Evolutionary conservation across 2,329 filamentous ascomycete genomes (phyloP).

Genomic region (Chaetomium globosum): DNA sequence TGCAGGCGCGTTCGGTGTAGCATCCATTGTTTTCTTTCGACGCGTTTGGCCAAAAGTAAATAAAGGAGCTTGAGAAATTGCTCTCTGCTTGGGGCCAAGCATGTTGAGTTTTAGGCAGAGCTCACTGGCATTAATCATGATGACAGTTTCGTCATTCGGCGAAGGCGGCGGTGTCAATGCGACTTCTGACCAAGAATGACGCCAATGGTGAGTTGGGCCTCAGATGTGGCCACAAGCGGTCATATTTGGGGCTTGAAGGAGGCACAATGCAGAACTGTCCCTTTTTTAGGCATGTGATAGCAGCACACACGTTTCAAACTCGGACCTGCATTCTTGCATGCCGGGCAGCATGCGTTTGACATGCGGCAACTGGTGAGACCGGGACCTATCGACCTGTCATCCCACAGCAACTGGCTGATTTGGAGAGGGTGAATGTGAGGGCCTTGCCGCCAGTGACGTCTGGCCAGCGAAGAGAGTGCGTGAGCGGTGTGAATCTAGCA

Average conservation of each 20-base stretch:
- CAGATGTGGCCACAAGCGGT: background rate
- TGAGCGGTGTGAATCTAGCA: conserved; percentile 29
- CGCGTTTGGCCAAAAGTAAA: conserved; percentile 29
- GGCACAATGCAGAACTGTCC: conserved; percentile 19
- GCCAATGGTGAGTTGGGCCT: background rate
- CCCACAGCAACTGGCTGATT: background rate
- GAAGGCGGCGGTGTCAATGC: conserved; percentile 24
- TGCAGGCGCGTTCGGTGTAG: background rate
- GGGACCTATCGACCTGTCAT: background rate
- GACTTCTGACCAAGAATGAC: background rate
- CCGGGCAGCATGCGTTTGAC: no score
- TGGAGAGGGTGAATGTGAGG: background rate
- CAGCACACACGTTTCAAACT: conserved; percentile 24
- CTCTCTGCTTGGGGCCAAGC: background rate
- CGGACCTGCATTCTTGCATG: conserved; percentile 25
- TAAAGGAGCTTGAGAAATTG: background rate
- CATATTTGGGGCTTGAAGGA: conserved; percentile 9
- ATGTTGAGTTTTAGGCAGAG: conserved; percentile 3
- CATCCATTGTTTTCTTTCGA: conserved; percentile 14
- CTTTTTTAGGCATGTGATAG: conserved; percentile 26
- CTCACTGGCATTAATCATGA: conserved; percentile 21
- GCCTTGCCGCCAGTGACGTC: background rate
- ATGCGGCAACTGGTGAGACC: conserved; percentile 4
- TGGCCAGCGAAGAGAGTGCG: conserved; percentile 11
- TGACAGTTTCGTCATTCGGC: conserved; percentile 26